Conservation (phyloP, 2,329 filamentous ascomycete genomes). For the Rutstroemia sp. region DNA sequence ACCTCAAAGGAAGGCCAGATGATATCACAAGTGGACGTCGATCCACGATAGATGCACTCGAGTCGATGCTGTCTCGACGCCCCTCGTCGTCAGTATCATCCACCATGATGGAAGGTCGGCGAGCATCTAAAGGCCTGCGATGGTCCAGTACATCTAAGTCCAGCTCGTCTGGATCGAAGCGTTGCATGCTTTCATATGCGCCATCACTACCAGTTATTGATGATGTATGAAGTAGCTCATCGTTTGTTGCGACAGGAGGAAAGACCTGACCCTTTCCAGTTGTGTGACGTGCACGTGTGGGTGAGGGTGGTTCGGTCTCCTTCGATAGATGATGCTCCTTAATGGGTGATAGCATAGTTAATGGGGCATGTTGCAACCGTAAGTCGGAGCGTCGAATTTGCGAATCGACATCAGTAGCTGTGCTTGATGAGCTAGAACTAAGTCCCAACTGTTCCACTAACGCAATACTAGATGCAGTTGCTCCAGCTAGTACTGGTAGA, state of each 20-base stretch:
- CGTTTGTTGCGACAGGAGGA: too few species aligned
- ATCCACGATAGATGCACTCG: constrained; percentile 18
- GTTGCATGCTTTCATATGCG: background rate
- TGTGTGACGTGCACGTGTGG: background rate
- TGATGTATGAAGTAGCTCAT: too few species aligned
- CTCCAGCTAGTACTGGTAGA: background rate
- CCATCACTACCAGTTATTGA: constrained; percentile 8
- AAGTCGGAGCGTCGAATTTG: background rate
- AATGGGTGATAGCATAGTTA: background rate
- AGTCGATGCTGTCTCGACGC: constrained; percentile 15
- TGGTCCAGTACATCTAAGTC: constrained; percentile 7
- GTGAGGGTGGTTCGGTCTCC: too few species aligned
- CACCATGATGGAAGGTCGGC: constrained; percentile 1
- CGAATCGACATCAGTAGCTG: background rate
- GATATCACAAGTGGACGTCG: constrained; percentile 6
- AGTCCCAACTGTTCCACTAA: constrained; percentile 5
- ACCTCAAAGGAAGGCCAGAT: constrained; percentile 8
- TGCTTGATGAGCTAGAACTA: background rate
- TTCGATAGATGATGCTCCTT: background rate
- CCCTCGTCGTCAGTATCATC: background rate
- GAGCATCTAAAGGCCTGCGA: background rate
- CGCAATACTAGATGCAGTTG: constrained; percentile 4
- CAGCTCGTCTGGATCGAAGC: background rate
- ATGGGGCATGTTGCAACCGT: background rate
- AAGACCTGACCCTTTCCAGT: background rate